Base-by-base conservation (phyloP, 2,329 filamentous ascomycete genomes). In the Phialophora macrospora region DNA sequence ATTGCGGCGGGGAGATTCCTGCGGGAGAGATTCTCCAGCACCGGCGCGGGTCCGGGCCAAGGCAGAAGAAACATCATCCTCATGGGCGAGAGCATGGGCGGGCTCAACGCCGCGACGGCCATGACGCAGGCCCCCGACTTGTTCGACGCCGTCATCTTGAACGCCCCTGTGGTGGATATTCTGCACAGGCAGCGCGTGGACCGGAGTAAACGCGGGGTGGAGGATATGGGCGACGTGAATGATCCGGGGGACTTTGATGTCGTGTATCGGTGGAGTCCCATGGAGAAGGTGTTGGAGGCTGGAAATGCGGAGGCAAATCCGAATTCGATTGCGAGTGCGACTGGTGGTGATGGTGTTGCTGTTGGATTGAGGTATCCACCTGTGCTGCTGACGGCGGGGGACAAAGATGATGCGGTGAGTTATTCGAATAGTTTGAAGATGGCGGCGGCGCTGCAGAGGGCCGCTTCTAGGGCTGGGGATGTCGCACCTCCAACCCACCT, bases 1-100 rank as follows among this genome's bases (percentile, higher is more conserved):
- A 3, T 44, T 4, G 9, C 30, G 22, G 60, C 49, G 30, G 60
- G 51, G 7, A 9, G 6, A 38, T 38, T 44, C 8, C 22, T 55
- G 30, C 49, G 34, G 22, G 14, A 41, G n/a, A 14, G 17, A 8
- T 44, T 20, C 32, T 24, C 24, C 2, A 24, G 24, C 24, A 3
- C 24, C 24, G 24, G 24, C 24, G 3, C 24, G 24, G 24, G 24
- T 24, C 2, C 24, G 24, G 30, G 17, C 12, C 54, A n/a, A 20
- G 56, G 56, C 32, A 28, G 4, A 11, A 49, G 52, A 26, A 63
- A 46, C 7, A 34, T 63, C 52, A 63, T 63, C 32, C 60, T 57
- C 41, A 63, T 63, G 60, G 60, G 60, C 60, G 60, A 63, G 22
- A 63, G 52, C 28, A 63, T 63, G 60, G 60, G 52, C 52, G 60